Evolutionary conservation across 2,329 filamentous ascomycete species (phyloP), one percentile per base, ranked within the genome.

Genomic region (Aspergillus cejpii): DNA sequence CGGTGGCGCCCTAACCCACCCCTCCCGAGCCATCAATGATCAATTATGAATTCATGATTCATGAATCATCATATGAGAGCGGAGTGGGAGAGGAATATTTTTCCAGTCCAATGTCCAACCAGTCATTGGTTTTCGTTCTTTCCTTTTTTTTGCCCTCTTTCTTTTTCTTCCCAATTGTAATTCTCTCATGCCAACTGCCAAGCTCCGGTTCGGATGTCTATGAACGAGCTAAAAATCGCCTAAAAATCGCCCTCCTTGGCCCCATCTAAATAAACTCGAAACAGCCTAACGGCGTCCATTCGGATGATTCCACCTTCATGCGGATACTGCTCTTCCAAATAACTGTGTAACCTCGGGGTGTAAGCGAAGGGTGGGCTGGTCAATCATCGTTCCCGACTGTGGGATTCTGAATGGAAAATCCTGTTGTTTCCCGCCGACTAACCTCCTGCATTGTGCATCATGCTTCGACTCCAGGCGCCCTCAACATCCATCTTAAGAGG

Each of bases 251-350:
- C 17, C 31, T 48, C 37, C 39, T 45, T 45, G 52, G 45, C 49
- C 53, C 52, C 48, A 45, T 59, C 49, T 50, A 58, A 64, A 65
- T 66, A 60, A 65, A 66, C 61, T 61, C 60, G 64, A 67, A 67
- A 67, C 65, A 63, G 49, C 52, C 64, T 65, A 67, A 67, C 61
- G 58, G 62, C 51, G 51, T 49, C 54, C 50, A 53, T 52, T 53
- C 43, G 49, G 45, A 44, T 50, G 44, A 49, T 50, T 48, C 44
- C 42, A 41, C 46, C 37, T 39, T 31, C 29, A 14, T 42, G 34
- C 20, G 36, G 39, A 31, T 28, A 15, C 10, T 40, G 19, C 15
- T 42, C 28, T 23, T 23, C 19, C 24, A 39, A 43, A 45, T 43
- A 38, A 41, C 45, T 38, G 55, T 58, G 54, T 53, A 54, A 58